Evolutionary conservation across 768 basidiomycete genomes (phyloP).

Genomic region (Mycena albidolilacea): DNA sequence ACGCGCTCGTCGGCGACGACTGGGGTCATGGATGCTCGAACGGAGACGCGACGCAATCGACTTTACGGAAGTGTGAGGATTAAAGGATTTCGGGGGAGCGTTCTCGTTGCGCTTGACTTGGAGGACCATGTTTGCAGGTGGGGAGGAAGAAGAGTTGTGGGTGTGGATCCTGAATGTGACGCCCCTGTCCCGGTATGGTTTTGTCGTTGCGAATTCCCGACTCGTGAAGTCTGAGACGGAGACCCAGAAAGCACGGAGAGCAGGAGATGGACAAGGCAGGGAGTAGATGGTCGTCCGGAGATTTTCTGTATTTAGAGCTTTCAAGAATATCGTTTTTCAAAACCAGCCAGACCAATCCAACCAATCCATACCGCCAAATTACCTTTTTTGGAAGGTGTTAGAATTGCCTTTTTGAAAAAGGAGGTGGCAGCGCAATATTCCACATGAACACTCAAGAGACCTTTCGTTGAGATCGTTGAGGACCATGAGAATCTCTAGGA

Average conservation of each 20-base stretch:
- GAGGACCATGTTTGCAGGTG: constrained; percentile 22
- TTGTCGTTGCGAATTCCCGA: not conserved
- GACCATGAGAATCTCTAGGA: too few species aligned
- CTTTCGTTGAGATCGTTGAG: too few species aligned
- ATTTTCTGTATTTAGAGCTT: not conserved
- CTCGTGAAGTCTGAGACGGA: not conserved
- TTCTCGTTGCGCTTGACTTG: constrained; percentile 35
- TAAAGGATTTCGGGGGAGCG: constrained; percentile 17
- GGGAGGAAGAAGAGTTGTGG: not conserved
- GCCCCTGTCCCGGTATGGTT: not conserved
- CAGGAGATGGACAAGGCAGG: not conserved
- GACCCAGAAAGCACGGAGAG: not conserved
- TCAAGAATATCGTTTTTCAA: not conserved
- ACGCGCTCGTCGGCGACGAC: constrained; percentile 14
- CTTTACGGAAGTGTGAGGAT: constrained; percentile 2
- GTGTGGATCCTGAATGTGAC: not conserved
- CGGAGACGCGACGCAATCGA: constrained; percentile 32
- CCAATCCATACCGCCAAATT: not conserved
- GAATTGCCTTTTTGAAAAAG: not conserved
- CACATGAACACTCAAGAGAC: too few species aligned
- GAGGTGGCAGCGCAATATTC: too few species aligned
- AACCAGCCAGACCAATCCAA: not conserved
- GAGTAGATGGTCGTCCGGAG: not conserved
- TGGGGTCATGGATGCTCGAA: constrained; percentile 25
- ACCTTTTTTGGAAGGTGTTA: constrained; percentile 12